Evolutionary conservation across 257 asterid genomes (phyloP).

Genomic region (Mitragyna speciosa): DNA sequence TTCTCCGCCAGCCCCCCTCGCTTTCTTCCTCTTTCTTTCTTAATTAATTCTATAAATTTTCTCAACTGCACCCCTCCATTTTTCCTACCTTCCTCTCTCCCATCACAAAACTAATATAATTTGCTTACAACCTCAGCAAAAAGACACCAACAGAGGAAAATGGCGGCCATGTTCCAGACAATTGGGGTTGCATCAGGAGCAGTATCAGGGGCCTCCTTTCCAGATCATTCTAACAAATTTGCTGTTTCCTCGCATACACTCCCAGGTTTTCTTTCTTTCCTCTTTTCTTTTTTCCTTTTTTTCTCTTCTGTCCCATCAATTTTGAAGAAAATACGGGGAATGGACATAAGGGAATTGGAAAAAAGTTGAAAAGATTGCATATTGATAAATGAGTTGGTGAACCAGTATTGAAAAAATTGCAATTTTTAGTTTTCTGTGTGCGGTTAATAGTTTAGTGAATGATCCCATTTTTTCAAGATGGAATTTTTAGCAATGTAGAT

Average conservation of each 20-base stretch:
- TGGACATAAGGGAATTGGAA: neutral
- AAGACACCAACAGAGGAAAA: slow-evolving; percentile 1
- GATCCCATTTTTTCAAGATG: neutral
- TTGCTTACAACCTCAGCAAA: neutral
- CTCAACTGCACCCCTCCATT: neutral
- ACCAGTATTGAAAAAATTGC: neutral
- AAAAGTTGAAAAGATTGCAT: neutral
- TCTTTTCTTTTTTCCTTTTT: neutral
- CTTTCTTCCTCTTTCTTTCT: neutral
- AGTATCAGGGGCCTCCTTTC: slow-evolving; percentile 20
- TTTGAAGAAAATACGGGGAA: neutral
- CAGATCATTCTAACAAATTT: slow-evolving; percentile 46
- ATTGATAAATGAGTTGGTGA: slow-evolving; percentile 12
- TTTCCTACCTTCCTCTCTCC: neutral
- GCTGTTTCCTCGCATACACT: slow-evolving; percentile 27
- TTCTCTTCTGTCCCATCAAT: neutral
- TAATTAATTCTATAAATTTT: slow-evolving; percentile 2
- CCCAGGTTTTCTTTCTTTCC: slow-evolving; percentile 27
- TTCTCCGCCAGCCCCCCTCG: slow-evolving; percentile 14
- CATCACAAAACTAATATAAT: neutral
- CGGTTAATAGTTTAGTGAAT: neutral
- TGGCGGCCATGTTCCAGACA: slow-evolving; percentile 58
- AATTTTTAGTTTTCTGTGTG: slow-evolving; percentile 1
- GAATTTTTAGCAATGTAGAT: neutral
- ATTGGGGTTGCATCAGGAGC: slow-evolving; percentile 42